These are phyloP conservation scores for Mortierella sp. DNA, from an alignment of 371 early-diverging fungal species.

Conservation along the genomic window DNA sequence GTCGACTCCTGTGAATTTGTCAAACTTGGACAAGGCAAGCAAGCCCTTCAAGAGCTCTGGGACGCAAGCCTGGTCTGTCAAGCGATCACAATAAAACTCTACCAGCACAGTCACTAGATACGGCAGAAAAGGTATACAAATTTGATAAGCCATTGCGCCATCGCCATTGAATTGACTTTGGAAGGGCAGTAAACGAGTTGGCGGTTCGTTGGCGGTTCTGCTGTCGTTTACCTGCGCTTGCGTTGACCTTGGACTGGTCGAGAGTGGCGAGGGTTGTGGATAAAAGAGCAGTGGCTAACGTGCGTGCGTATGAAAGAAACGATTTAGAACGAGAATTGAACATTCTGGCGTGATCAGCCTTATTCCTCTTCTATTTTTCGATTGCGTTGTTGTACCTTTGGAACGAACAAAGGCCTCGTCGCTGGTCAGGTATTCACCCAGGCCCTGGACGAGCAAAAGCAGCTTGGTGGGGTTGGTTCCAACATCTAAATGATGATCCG, in stretches of 20 bases:
- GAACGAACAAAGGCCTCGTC: slow-evolving; percentile 88
- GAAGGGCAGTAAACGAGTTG: neutral
- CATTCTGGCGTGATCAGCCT: slow-evolving; percentile 5
- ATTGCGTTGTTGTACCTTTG: slow-evolving; percentile 70
- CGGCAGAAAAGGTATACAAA: neutral
- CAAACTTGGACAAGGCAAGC: slow-evolving; percentile 68
- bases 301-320: neutral
- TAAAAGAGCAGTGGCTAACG: slow-evolving; percentile 48
- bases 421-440: slow-evolving; percentile 85
- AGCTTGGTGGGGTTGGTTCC: slow-evolving; percentile 53
- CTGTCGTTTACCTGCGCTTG: slow-evolving; percentile 42
- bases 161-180: neutral
- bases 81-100: slow-evolving; percentile 83
- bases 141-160: slow-evolving; percentile 17
- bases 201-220: neutral
- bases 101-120: slow-evolving; percentile 73
- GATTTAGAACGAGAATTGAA: neutral
- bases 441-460: slow-evolving; percentile 81
- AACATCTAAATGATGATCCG: slow-evolving; percentile 35
- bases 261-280: slow-evolving; percentile 57
- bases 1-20: slow-evolving; percentile 70
- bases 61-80: slow-evolving; percentile 81
- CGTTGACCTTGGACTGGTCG: slow-evolving; percentile 56
- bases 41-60: slow-evolving; percentile 78
- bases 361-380: neutral